These are phyloP conservation scores for Pyrus hybrid DNA, from an alignment of 331 rosid species.

Conservation along the genomic window DNA sequence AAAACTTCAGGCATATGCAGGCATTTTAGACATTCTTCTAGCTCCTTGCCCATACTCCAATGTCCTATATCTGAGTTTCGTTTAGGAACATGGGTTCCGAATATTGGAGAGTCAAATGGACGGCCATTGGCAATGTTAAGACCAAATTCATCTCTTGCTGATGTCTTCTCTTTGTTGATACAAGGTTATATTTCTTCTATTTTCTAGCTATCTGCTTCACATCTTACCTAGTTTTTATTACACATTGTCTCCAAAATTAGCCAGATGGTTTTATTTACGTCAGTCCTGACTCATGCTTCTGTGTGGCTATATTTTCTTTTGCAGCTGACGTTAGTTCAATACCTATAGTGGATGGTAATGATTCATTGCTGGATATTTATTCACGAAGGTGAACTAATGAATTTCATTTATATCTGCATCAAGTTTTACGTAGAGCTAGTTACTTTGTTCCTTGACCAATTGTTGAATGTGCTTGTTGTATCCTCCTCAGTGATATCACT, in stretches of 20 bases:
- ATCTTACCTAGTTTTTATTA: background rate
- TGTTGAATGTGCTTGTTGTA: background rate
- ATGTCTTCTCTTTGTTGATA: constrained; percentile 60
- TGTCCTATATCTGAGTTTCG: constrained; percentile 63
- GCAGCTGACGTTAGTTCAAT: constrained; percentile 92
- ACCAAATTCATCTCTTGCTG: constrained; percentile 62
- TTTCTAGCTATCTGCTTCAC: constrained; percentile 13
- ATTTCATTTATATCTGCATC: background rate
- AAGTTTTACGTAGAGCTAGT: background rate
- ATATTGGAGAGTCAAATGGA: constrained; percentile 61
- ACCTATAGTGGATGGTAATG: constrained; percentile 85
- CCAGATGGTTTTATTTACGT: background rate
- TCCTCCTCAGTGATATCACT: constrained; percentile 75
- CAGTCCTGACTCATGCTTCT: background rate
- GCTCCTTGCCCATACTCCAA: constrained; percentile 79
- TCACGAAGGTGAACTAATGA: constrained; percentile 61
- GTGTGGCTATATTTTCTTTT: constrained; percentile 19
- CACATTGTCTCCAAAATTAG: background rate
- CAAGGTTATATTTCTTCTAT: constrained; percentile 55
- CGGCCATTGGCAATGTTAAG: constrained; percentile 59
- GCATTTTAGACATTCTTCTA: constrained; percentile 57
- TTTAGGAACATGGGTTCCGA: constrained; percentile 80
- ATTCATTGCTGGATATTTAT: constrained; percentile 87
- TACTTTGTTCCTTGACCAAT: background rate
- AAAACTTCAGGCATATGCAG: constrained; percentile 71